Conservation (phyloP, 768 basidiomycete species). For the Cystobasidium onofrii region DNA sequence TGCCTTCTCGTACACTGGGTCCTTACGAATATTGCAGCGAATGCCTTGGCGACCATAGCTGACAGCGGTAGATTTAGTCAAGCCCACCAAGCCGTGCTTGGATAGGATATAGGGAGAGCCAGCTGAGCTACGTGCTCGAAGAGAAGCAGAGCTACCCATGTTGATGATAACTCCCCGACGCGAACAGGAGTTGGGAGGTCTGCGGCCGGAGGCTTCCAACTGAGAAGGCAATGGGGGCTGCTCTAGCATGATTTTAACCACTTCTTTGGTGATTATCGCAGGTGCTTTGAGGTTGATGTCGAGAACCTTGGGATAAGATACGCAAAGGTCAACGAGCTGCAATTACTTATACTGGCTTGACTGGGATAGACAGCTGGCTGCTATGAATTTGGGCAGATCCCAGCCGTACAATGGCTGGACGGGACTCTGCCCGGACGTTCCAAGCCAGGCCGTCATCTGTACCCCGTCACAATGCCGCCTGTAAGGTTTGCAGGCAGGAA, state of each 20-base stretch:
- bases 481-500: no score
- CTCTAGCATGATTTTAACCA: conserved; percentile 14
- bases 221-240: not conserved
- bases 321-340: no score
- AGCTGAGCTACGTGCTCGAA: not conserved
- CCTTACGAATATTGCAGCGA: conserved; percentile 3
- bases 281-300: conserved; percentile 32
- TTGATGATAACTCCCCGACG: conserved; percentile 23
- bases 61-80: conserved; percentile 12
- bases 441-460: no score
- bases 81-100: conserved; percentile 20
- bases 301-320: no score
- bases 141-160: conserved; percentile 19
- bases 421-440: no score
- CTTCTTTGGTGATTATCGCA: conserved; percentile 14
- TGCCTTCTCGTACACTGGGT: no score
- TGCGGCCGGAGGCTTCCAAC: not conserved
- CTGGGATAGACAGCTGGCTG: no score
- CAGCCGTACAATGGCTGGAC: no score
- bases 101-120: conserved; percentile 23
- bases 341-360: no score
- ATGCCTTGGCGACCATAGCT: not conserved
- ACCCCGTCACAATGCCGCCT: no score
- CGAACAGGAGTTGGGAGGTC: not conserved
- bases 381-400: no score